A percentile compares a stretch with the other conserved stretches of the same genome.
These are phyloP conservation scores for Vitis hybrid DNA, from an alignment of 177 flowering plant genomes.

Conservation along the genomic window DNA sequence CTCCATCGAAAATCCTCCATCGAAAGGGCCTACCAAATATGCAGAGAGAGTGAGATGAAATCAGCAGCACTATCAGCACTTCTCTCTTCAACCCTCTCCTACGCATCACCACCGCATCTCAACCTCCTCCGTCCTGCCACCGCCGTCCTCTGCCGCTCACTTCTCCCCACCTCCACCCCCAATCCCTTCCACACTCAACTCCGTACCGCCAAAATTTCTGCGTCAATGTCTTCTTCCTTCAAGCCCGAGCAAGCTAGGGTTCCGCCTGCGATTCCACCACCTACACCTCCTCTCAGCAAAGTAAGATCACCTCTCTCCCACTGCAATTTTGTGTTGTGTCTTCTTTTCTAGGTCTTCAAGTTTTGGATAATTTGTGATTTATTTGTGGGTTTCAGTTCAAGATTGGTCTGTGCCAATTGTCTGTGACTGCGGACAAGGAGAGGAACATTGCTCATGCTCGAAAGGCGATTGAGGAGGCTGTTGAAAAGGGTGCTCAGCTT, in stretches of 20 bases:
- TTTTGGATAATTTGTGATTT: not conserved
- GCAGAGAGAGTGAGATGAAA: slow-evolving; percentile 1
- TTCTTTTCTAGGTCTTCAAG: not conserved
- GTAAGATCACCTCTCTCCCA: slow-evolving; percentile 18
- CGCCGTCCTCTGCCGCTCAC: slow-evolving; percentile 6
- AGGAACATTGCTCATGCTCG: slow-evolving; percentile 88
- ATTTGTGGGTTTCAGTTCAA: slow-evolving; percentile 54
- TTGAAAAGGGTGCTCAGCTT: slow-evolving; percentile 81
- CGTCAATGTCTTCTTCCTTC: slow-evolving; percentile 50
- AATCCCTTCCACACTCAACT: slow-evolving; percentile 6
- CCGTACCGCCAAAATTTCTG: slow-evolving; percentile 2
- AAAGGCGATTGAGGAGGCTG: slow-evolving; percentile 81
- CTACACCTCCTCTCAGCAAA: slow-evolving; percentile 68
- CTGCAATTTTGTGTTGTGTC: not conserved
- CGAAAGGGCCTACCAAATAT: not conserved
- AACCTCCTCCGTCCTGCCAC: not conserved
- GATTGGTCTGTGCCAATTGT: slow-evolving; percentile 84
- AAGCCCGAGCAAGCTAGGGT: slow-evolving; percentile 67
- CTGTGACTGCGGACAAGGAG: slow-evolving; percentile 82
- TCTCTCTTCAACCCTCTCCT: slow-evolving; percentile 2
- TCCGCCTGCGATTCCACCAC: slow-evolving; percentile 67
- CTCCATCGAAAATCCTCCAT: too few species aligned
- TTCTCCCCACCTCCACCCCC: not conserved
- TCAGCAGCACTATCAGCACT: slow-evolving; percentile 23
- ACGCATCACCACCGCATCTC: not conserved